phyloP scores from a whole-genome alignment of 805 yeast genomes.

The Monosporozyma yasuniensis region DNA sequence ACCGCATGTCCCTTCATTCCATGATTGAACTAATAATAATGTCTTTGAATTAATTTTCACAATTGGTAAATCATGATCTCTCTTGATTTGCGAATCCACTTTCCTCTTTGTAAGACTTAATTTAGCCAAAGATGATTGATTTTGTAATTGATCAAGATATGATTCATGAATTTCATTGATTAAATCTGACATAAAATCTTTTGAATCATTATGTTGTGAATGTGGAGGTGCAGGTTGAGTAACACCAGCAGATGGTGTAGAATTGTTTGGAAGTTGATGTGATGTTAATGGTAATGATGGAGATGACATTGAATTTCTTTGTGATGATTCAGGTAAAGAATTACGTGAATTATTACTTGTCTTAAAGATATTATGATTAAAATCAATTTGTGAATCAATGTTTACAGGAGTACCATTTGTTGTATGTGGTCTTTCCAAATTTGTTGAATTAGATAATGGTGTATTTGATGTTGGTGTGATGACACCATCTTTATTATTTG shows the following conservation, averaged over 20 bases:
- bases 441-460: background rate
- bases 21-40: conserved; percentile 22
- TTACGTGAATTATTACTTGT: background rate
- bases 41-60: conserved; percentile 20
- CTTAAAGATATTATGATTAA: background rate
- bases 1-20: conserved; percentile 27
- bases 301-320: background rate
- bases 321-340: background rate
- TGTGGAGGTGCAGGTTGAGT: background rate
- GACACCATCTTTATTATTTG: background rate
- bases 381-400: background rate
- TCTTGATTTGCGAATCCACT: conserved; percentile 20
- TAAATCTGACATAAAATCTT: conserved; percentile 19
- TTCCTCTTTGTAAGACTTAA: conserved; percentile 17
- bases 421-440: conserved; percentile 1
- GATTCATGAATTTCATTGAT: conserved; percentile 19
- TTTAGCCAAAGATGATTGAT: conserved; percentile 18
- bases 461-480: background rate
- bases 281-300: background rate
- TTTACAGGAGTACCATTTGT: background rate
- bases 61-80: conserved; percentile 21
- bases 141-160: conserved; percentile 18
- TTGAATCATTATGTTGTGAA: background rate
- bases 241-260: background rate
- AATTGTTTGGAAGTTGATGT: background rate